phyloP scores from a whole-genome alignment of 148 eudicot species.

The Rhododendron griersonianum region DNA sequence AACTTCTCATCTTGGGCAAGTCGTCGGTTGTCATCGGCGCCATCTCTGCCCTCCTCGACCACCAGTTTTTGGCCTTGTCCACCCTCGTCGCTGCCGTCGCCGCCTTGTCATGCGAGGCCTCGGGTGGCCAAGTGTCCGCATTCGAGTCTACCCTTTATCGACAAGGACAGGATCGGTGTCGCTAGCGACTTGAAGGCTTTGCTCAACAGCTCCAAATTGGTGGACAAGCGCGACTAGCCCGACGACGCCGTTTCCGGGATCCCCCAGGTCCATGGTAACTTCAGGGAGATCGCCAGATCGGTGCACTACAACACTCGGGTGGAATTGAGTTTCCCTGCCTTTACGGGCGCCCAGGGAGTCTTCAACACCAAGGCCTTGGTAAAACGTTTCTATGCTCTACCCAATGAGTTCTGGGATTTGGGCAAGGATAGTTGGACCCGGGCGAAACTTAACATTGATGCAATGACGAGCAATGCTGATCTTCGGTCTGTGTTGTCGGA shows the following conservation, averaged over 20 bases:
- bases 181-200: conserved; percentile 70
- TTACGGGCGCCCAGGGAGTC: background rate
- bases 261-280: conserved; percentile 47
- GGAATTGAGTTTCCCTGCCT: conserved; percentile 41
- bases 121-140: conserved; percentile 33
- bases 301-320: conserved; percentile 52
- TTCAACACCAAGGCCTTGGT: conserved; percentile 14
- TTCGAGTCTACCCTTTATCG: conserved; percentile 46
- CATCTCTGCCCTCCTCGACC: too few relatives aligned
- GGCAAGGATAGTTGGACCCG: conserved; percentile 51
- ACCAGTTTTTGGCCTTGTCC: too few relatives aligned
- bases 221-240: conserved; percentile 3
- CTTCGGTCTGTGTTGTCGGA: conserved; percentile 26
- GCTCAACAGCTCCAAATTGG: conserved; percentile 76
- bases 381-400: conserved; percentile 17
- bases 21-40: too few relatives aligned
- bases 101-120: conserved; percentile 58
- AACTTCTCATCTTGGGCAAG: too few relatives aligned
- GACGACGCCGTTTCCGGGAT: conserved; percentile 22
- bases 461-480: conserved; percentile 23
- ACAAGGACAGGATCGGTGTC: conserved; percentile 69
- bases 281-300: conserved; percentile 46
- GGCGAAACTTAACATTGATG: conserved; percentile 23
- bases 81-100: too few relatives aligned
- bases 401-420: conserved; percentile 26